phyloP scores from a whole-genome alignment of 257 asterid species.

The Solanum clarkiae region DNA sequence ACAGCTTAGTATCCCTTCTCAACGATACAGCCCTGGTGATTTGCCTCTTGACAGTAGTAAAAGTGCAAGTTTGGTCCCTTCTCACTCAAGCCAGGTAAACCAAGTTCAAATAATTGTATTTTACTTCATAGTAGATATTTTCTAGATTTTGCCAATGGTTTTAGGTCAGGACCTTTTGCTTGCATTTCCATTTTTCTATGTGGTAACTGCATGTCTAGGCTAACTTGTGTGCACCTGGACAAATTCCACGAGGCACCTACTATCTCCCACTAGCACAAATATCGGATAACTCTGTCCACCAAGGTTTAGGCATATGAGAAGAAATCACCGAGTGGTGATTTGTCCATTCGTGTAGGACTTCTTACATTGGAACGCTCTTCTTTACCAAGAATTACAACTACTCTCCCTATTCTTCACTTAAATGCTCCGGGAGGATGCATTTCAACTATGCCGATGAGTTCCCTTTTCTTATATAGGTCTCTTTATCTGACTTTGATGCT shows the following conservation, averaged over 20 bases:
- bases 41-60: slow-evolving; percentile 13
- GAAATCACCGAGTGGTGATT: not conserved
- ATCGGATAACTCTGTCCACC: not conserved
- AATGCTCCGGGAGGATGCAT: not conserved
- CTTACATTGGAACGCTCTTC: not conserved
- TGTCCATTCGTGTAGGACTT: not conserved
- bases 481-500: not conserved
- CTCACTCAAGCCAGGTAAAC: slow-evolving; percentile 46
- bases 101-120: not conserved
- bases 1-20: slow-evolving; percentile 89
- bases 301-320: not conserved
- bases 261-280: not conserved
- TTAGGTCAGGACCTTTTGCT: not conserved
- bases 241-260: not conserved
- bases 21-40: slow-evolving; percentile 24
- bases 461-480: not conserved
- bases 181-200: not conserved
- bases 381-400: not conserved
- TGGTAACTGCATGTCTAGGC: not conserved
- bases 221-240: not conserved
- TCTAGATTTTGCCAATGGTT: not conserved
- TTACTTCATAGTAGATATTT: not conserved
- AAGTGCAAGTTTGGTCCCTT: slow-evolving; percentile 20
- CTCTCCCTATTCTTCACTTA: not conserved
- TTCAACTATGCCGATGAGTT: not conserved